phyloP scores from a whole-genome alignment of 441 rosid species.

The Jatropha multifida region DNA sequence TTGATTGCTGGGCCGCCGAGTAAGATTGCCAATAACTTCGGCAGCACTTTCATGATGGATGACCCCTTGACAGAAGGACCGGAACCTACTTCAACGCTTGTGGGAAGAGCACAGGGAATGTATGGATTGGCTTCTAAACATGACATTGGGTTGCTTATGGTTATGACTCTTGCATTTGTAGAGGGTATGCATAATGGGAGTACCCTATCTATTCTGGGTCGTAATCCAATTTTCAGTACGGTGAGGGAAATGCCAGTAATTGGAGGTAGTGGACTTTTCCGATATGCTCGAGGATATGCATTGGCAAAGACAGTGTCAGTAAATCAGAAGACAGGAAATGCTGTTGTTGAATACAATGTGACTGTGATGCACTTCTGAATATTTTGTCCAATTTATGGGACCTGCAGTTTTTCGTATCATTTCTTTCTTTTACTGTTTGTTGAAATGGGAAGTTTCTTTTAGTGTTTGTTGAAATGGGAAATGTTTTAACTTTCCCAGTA shows the following conservation, averaged over 20 bases:
- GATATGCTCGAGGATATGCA: constrained; percentile 37
- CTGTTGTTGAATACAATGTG: constrained; percentile 37
- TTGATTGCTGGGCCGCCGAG: constrained; percentile 32
- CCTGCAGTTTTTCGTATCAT: not conserved
- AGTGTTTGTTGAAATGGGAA: not conserved
- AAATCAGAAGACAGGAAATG: constrained; percentile 34
- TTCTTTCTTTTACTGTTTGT: not conserved
- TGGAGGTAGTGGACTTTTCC: constrained; percentile 40
- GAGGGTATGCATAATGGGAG: constrained; percentile 38
- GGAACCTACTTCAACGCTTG: constrained; percentile 34
- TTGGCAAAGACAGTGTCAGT: constrained; percentile 35
- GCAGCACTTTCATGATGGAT: constrained; percentile 34
- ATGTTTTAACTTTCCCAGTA: not conserved
- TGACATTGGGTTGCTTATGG: constrained; percentile 35
- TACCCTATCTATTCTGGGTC: constrained; percentile 36
- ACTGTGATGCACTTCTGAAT: constrained; percentile 33
- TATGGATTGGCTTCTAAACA: constrained; percentile 37
- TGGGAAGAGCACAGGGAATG: constrained; percentile 39
- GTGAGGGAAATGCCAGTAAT: constrained; percentile 42
- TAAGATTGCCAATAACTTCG: constrained; percentile 21
- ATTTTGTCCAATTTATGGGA: not conserved
- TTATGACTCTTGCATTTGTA: constrained; percentile 29
- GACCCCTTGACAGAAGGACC: constrained; percentile 39
- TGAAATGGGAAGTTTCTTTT: not conserved
- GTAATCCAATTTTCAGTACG: constrained; percentile 23